phyloP scores from a whole-genome alignment of 305 asterid genomes.

The Solanum hybrid region DNA sequence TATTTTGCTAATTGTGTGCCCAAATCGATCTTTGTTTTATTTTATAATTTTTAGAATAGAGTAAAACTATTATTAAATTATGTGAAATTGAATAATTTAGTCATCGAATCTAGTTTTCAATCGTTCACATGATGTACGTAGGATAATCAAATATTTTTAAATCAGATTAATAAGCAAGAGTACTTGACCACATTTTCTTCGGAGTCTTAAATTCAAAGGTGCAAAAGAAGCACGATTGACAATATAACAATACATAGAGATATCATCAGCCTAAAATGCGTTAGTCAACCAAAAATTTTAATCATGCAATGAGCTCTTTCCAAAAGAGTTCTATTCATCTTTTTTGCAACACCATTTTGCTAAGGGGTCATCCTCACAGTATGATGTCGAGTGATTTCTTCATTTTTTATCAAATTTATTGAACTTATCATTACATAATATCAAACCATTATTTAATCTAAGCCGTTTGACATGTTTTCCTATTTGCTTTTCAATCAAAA shows the following conservation, averaged over 20 bases:
- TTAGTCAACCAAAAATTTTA: background rate
- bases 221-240: background rate
- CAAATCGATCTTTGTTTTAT: background rate
- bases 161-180: background rate
- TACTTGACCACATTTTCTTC: background rate
- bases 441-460: background rate
- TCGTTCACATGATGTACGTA: background rate
- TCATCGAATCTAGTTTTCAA: background rate
- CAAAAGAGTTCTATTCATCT: background rate
- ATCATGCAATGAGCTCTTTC: background rate
- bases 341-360: background rate
- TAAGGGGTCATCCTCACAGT: background rate
- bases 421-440: background rate
- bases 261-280: background rate
- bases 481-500: background rate
- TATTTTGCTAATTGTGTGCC: background rate
- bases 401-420: background rate
- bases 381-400: background rate
- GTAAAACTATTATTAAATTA: too few relatives aligned
- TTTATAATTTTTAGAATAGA: background rate
- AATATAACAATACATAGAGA: background rate
- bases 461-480: background rate
- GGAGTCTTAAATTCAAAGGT: background rate
- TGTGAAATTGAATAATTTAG: background rate
- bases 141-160: background rate